Evolutionary conservation across 495 filamentous ascomycete genomes (phyloP), one percentile per base, ranked within the genome.

Genomic region (Physcia stellaris): DNA sequence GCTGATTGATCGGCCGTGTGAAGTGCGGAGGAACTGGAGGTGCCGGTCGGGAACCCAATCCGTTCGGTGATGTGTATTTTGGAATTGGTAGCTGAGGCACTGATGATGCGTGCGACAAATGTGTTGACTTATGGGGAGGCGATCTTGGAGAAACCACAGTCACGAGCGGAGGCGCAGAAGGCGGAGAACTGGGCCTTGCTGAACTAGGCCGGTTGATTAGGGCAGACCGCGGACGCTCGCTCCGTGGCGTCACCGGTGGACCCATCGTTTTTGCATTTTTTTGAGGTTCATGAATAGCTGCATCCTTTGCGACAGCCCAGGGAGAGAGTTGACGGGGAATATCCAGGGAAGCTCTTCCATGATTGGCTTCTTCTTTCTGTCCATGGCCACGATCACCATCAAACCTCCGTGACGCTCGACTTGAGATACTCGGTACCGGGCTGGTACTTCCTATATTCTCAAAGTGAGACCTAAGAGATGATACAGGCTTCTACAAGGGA

Each of bases 391-490:
- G n/a, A n/a, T n/a, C n/a, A n/a, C n/a, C n/a, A n/a, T n/a, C n/a
- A n/a, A n/a, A n/a, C n/a, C n/a, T n/a, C n/a, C n/a, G n/a, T n/a
- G n/a, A n/a, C n/a, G n/a, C n/a, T n/a, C n/a, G n/a, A n/a, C n/a
- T n/a, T n/a, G n/a, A n/a, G n/a, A n/a, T n/a, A n/a, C 52, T 60
- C 48, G 53, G 40, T 64, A 28, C 47, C 49, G 47, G 46, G 50
- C 61, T 72, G 37, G 63, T 52, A 46, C 72, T 73, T 26, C 78
- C 70, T 55, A 94, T 77, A 41, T 80, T 80, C 66, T 98, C 90
- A 52, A 98, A 98, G 54, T 88, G 80, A 29, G 86, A 90, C 33
- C 84, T 72, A 23, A 96, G 66, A 32, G 88, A 93, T 29, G 90
- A 98, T 19, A 98, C 90, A 0, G 90, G 83, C 64, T 71, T 66